Evolutionary conservation across 202 grass and related monocot species (phyloP), one percentile per base, ranked within the genome.

Genomic region (Elaeis oleifera): DNA sequence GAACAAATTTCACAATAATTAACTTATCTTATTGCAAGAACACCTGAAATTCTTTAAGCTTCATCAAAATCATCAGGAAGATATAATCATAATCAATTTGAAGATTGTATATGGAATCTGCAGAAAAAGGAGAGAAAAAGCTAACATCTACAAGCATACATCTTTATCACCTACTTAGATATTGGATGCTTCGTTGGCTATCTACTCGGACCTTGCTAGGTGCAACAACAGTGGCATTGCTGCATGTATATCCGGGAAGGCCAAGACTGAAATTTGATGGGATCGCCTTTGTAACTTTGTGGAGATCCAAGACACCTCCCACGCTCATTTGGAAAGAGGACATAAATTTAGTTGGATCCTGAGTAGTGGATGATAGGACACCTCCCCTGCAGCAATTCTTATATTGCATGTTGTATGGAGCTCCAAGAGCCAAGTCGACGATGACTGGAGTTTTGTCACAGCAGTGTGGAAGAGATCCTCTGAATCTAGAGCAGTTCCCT

Each of bases 231-330:
- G 58, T 68, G 0, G 39, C 75, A 28, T 94, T 69, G 74, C 84
- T 85, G 84, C 81, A 94, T 20, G 78, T 85, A 56, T 94, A 94
- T 2, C 89, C 89, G 0, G 78, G 83, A 59, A 88, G 67, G 18
- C 89, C 84, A 48, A 94, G 14, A 75, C 62, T 76, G 73, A 94
- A 94, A 26, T 63, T 58, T 23, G 55, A 48, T 13, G 84, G 89
- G 72, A 50, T 82, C 51, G 19, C 56, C 5, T 7, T 26, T 3
- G 0, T 23, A 0, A 14, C 0, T 13, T 58, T 20, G 15, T 17
- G 32, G 6, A 17, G 5, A 16, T 75, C 56, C 2, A 44, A 44
- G 29, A 16, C 61, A 16, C 1, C 1, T 27, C 51, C 60, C 20
- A 88, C 74, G 53, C 4, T 11, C 81, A 94, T 85, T 55, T 81